Evolutionary conservation across 2,329 filamentous ascomycete species (phyloP).

Genomic region (Furcasterigmium sp.): DNA sequence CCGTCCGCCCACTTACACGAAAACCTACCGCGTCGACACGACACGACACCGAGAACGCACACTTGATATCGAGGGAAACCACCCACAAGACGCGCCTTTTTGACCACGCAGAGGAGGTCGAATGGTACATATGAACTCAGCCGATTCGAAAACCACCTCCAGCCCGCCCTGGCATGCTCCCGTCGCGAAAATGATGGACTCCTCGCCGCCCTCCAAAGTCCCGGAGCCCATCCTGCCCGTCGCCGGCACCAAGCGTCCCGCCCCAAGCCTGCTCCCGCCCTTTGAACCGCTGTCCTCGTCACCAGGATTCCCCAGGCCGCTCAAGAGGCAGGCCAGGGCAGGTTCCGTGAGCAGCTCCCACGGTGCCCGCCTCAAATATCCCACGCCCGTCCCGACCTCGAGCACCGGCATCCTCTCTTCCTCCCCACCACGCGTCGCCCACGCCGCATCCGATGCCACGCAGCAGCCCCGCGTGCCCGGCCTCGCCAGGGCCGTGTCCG

Average conservation of each 20-base stretch:
- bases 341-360: conserved; percentile 29
- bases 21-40: neutral
- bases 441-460: conserved; percentile 11
- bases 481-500: conserved; percentile 37
- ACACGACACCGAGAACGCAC: neutral
- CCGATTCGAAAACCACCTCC: neutral
- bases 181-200: conserved; percentile 29
- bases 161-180: conserved; percentile 6
- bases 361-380: conserved; percentile 65
- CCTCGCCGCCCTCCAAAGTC: conserved; percentile 28
- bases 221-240: conserved; percentile 28
- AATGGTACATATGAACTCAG: neutral
- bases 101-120: neutral
- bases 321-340: conserved; percentile 58
- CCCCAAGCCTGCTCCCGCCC: conserved; percentile 66
- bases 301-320: conserved; percentile 61
- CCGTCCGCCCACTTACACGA: neutral
- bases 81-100: conserved; percentile 1
- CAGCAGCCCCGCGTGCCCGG: conserved; percentile 28
- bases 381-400: conserved; percentile 89
- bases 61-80: conserved; percentile 4
- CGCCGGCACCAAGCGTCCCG: conserved; percentile 53
- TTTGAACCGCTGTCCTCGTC: conserved; percentile 80
- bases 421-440: conserved; percentile 59
- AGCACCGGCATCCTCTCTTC: conserved; percentile 88